Evolutionary conservation across 1,284 basidiomycete genomes (phyloP).

Genomic region (Pseudozyma tsukubaensis): DNA sequence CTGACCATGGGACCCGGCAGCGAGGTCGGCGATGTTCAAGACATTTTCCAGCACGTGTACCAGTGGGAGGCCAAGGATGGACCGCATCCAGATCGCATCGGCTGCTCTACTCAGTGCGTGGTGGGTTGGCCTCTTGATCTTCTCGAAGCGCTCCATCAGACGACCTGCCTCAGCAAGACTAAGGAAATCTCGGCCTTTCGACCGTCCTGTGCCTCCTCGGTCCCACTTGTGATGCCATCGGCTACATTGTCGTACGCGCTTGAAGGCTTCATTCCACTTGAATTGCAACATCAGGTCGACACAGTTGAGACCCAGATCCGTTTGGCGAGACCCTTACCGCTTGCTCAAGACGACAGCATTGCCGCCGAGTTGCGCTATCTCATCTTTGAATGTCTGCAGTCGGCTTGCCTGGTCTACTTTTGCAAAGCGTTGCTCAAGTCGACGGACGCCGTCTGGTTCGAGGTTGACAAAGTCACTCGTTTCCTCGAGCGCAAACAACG

Average conservation of each 20-base stretch:
- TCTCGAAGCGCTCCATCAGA: conserved; percentile 29
- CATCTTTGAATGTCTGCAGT: conserved; percentile 28
- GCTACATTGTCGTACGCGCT: conserved; percentile 14
- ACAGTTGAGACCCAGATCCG: conserved; percentile 26
- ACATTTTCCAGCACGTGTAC: conserved; percentile 16
- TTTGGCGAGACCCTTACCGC: conserved; percentile 12
- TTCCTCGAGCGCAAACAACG: conserved; percentile 27
- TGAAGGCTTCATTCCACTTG: conserved; percentile 8
- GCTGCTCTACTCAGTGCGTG: conserved; percentile 24
- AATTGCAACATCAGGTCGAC: conserved; percentile 15
- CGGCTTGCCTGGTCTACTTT: conserved; percentile 25
- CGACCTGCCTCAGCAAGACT: conserved; percentile 1
- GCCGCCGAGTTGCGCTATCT: conserved; percentile 32
- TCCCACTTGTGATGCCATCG: conserved; percentile 14
- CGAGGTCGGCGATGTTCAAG: conserved; percentile 10
- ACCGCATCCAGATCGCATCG: conserved; percentile 8
- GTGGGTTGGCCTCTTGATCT: conserved; percentile 33
- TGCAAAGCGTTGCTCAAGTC: conserved; percentile 20
- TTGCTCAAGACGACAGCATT: conserved; percentile 25
- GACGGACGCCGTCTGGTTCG: conserved; percentile 21
- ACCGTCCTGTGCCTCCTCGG: conserved; percentile 4
- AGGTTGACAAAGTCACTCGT: conserved; percentile 23
- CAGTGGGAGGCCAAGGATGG: conserved; percentile 19
- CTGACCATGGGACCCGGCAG: conserved; percentile 27
- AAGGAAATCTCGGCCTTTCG: conserved; percentile 9